Evolutionary conservation across 768 basidiomycete genomes (phyloP), one percentile per base, ranked within the genome.

Genomic region (Daedaleopsis nitida): DNA sequence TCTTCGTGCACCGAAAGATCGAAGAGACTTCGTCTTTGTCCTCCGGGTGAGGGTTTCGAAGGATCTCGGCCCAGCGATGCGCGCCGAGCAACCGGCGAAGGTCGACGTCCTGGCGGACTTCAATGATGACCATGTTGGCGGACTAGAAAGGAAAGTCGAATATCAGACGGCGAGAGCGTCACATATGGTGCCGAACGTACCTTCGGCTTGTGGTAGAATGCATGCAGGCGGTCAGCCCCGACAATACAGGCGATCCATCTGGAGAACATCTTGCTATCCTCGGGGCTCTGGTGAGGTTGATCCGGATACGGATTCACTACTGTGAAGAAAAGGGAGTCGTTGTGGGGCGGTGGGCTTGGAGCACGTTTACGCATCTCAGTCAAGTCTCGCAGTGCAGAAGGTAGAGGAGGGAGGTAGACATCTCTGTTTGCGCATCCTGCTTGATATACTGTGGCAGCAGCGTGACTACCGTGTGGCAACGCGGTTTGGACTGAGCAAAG

Each of bases 231-330:
- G 2, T 77, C 64, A 54, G 73, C 69, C n/a, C 75, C 73, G 47
- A 78, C 71, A 59, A 77, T 75, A 52, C 75, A 80, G 0, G 80
- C 78, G 11, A 82, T 68, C 82, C 81, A 82, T 34, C 70, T 70
- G 1, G 75, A 77, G 55, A 80, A 76, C 24, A 72, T 71, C 39
- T 70, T 65, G 37, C 74, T 71, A 51, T 83, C 81, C 45, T 66
- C 67, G 0, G 77, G 55, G 19, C 76, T 73, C 72, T 81, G 71
- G 55, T 80, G 75, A 34, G 78, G 76, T 17, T 77, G 70, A 0
- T 74, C 70, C 0, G 80, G 80, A 55, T 79, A 82, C 0, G 81
- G 82, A 52, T 79, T 68, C 0, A 78, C 74, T 63, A 82, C 77
- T 16, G 77, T 75, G 12, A 83, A 68, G 63, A 77, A 81, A 23